These are phyloP conservation scores for Claviceps purpurea DNA, from an alignment of 2,329 filamentous ascomycete species.

Conservation along the genomic window DNA sequence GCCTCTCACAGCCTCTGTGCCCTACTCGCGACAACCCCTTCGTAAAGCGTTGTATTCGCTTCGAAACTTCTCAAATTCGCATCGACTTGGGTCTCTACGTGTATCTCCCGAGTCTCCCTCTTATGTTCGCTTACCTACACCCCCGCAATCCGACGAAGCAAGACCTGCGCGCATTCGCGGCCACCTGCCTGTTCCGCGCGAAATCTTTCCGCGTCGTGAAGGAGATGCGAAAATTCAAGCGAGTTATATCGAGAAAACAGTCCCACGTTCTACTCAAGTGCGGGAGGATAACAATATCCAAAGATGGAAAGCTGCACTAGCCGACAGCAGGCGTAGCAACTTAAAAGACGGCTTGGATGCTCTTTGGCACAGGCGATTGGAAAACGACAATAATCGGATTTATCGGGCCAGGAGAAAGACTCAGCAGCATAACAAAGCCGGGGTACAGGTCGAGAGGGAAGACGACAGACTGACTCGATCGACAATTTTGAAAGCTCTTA, in stretches of 20 bases:
- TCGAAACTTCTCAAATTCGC: slow-evolving; percentile 22
- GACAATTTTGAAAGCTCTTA: slow-evolving; percentile 40
- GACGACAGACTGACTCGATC: slow-evolving; percentile 66
- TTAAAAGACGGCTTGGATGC: slow-evolving; percentile 57
- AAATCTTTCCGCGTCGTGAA: slow-evolving; percentile 53
- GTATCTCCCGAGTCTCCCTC: slow-evolving; percentile 79
- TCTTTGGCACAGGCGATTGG: slow-evolving; percentile 53
- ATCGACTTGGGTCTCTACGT: slow-evolving; percentile 29
- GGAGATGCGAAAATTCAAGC: slow-evolving; percentile 46
- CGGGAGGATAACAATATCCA: slow-evolving; percentile 24
- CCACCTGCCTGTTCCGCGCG: slow-evolving; percentile 67
- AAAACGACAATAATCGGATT: slow-evolving; percentile 21
- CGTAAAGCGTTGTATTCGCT: slow-evolving; percentile 14
- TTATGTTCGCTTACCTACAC: slow-evolving; percentile 70
- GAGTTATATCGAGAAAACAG: slow-evolving; percentile 47
- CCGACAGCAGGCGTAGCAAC: slow-evolving; percentile 56
- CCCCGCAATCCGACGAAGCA: slow-evolving; percentile 53
- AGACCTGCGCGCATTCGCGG: slow-evolving; percentile 49
- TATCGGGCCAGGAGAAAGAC: slow-evolving; percentile 33
- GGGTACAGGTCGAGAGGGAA: slow-evolving; percentile 53
- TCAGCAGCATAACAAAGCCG: slow-evolving; percentile 28
- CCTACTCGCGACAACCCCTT: slow-evolving; percentile 14
- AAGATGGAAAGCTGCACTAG: slow-evolving; percentile 61
- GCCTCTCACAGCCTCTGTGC: slow-evolving; percentile 13
- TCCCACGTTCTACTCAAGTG: slow-evolving; percentile 36